These are phyloP conservation scores for Hygrophila difformis DNA, from an alignment of 257 asterid species.

Conservation along the genomic window DNA sequence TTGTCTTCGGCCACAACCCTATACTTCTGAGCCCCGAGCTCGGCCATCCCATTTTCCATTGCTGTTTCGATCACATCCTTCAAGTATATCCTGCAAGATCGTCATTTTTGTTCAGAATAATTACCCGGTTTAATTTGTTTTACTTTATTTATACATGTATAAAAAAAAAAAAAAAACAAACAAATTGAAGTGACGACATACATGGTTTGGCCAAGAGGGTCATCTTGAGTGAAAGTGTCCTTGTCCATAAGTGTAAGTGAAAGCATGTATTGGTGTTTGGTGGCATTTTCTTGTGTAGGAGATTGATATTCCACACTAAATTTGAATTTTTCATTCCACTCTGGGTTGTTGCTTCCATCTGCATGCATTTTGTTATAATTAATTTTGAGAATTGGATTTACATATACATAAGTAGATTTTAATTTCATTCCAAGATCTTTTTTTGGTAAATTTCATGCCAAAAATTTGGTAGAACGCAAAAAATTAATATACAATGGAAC, in stretches of 20 bases:
- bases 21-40: slow-evolving; percentile 40
- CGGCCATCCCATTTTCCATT: slow-evolving; percentile 47
- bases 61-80: slow-evolving; percentile 50
- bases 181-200: slow-evolving; percentile 10
- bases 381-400: background rate
- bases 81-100: slow-evolving; percentile 58
- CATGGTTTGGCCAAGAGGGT: slow-evolving; percentile 55
- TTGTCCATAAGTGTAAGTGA: slow-evolving; percentile 48
- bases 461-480: too few species aligned
- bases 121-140: too few species aligned
- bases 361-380: background rate
- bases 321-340: slow-evolving; percentile 56
- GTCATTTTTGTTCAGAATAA: too few species aligned
- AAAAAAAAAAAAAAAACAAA: background rate
- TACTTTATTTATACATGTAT: too few species aligned
- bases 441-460: too few species aligned
- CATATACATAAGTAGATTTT: too few species aligned
- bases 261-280: slow-evolving; percentile 26
- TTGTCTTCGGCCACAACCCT: slow-evolving; percentile 36
- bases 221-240: slow-evolving; percentile 39
- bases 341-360: slow-evolving; percentile 48
- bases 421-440: too few species aligned
- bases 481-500: too few species aligned
- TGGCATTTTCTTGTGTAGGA: slow-evolving; percentile 5
- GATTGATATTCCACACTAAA: slow-evolving; percentile 37